Conservation (phyloP, 768 basidiomycete genomes). For the Suillus bovinus region DNA sequence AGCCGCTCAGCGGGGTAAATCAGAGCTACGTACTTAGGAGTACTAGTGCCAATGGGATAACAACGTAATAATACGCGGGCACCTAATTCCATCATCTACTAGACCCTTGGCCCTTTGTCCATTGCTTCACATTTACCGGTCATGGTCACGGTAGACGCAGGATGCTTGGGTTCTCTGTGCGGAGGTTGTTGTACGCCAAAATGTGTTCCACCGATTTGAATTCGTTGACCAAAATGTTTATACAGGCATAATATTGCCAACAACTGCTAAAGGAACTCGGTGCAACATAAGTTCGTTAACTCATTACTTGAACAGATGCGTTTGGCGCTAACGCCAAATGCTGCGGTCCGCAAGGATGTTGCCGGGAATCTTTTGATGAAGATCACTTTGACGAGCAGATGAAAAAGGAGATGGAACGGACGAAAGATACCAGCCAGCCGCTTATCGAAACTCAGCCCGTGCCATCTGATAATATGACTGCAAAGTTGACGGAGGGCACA, state of each 20-base stretch:
- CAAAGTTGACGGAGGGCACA: not conserved
- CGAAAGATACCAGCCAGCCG: constrained; percentile 13
- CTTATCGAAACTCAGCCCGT: constrained; percentile 23
- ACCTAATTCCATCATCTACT: not conserved
- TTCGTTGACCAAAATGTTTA: not conserved
- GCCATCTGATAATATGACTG: constrained; percentile 4
- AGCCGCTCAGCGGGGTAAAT: not conserved
- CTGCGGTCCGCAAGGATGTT: constrained; percentile 31
- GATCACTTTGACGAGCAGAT: constrained; percentile 32
- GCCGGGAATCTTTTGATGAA: constrained; percentile 27
- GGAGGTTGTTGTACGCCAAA: constrained; percentile 26
- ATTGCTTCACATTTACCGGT: not conserved
- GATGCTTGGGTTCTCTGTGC: not conserved
- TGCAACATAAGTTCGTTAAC: constrained; percentile 25
- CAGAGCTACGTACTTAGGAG: not conserved
- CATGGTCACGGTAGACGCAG: constrained; percentile 2
- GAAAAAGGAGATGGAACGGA: constrained; percentile 24
- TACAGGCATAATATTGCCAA: constrained; percentile 17
- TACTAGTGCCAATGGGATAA: not conserved
- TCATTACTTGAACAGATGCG: constrained; percentile 16
- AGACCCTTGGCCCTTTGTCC: not conserved
- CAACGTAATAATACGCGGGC: not conserved
- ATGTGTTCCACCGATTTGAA: not conserved
- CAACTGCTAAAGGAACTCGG: constrained; percentile 22
- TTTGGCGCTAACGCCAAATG: constrained; percentile 23